A percentile compares a stretch with the other conserved stretches of the same genome.
These are phyloP conservation scores for Phytophthora meadii DNA, from an alignment of 352 stramenopile species.

Conservation along the genomic window DNA sequence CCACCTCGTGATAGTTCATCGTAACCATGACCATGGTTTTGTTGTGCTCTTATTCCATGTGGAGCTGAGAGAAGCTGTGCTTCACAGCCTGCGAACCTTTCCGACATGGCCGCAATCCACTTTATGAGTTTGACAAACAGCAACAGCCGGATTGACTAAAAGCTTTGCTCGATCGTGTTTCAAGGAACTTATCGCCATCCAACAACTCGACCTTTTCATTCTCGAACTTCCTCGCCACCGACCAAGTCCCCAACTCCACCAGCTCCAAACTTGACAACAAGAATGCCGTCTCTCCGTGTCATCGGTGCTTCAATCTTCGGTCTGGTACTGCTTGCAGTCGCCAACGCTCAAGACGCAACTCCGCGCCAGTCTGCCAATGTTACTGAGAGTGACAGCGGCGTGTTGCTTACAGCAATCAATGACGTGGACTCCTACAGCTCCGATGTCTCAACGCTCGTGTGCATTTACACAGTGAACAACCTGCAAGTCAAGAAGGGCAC, in stretches of 20 bases:
- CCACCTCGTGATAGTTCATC: not conserved
- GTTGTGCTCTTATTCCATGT: slow-evolving; percentile 17
- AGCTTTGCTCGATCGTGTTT: slow-evolving; percentile 10
- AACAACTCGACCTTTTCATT: slow-evolving; percentile 10
- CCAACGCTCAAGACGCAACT: not conserved
- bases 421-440: slow-evolving; percentile 35
- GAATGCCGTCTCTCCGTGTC: slow-evolving; percentile 10
- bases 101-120: slow-evolving; percentile 1
- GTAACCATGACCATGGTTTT: not conserved
- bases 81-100: not conserved
- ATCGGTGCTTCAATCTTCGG: slow-evolving; percentile 15
- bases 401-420: slow-evolving; percentile 38
- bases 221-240: slow-evolving; percentile 9
- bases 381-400: slow-evolving; percentile 19
- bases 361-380: slow-evolving; percentile 8
- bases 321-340: slow-evolving; percentile 8
- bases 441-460: slow-evolving; percentile 34
- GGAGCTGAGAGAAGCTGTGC: too few species aligned
- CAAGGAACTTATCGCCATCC: not conserved
- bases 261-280: not conserved
- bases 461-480: slow-evolving; percentile 39
- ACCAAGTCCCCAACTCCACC: slow-evolving; percentile 8
- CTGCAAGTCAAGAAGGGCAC: slow-evolving; percentile 45
- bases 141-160: slow-evolving; percentile 21
- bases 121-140: not conserved